These are phyloP conservation scores for Myotisia sp. DNA, from an alignment of 2,329 filamentous ascomycete species.

Conservation along the genomic window DNA sequence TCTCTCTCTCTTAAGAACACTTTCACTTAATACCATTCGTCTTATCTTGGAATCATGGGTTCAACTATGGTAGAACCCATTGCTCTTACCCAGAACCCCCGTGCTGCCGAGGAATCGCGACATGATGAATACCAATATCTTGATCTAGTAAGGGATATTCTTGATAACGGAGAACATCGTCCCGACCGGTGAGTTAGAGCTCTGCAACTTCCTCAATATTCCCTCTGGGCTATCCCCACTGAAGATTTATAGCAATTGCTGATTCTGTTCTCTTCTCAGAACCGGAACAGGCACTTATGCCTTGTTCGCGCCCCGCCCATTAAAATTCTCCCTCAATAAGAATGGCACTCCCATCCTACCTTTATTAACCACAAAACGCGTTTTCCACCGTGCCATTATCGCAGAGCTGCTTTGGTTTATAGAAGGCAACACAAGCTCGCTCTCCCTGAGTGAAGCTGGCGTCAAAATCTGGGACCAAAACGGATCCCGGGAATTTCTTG, in stretches of 20 bases:
- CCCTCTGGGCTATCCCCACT: no score
- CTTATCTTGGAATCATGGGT: no score
- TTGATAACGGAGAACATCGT: slow-evolving; percentile 69
- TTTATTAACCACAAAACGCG: slow-evolving; percentile 91
- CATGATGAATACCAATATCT: slow-evolving; percentile 95
- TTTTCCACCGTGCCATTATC: slow-evolving; percentile 80
- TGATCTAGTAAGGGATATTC: slow-evolving; percentile 70
- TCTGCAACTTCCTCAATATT: no score
- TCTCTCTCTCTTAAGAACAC: no score
- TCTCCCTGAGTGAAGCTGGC: slow-evolving; percentile 59
- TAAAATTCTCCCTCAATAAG: slow-evolving; percentile 62
- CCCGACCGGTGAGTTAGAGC: slow-evolving; percentile 50
- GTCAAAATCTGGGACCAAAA: slow-evolving; percentile 99
- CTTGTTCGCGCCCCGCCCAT: slow-evolving; percentile 70
- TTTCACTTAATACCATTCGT: no score
- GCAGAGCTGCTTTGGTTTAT: slow-evolving; percentile 96
- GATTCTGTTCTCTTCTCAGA: no score
- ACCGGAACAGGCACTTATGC: slow-evolving; percentile 89
- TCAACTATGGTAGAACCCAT: no score
- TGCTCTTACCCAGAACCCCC: no score
- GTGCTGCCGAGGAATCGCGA: no score
- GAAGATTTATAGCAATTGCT: no score
- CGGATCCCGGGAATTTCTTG: slow-evolving; percentile 77
- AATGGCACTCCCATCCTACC: slow-evolving; percentile 53
- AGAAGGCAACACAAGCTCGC: slow-evolving; percentile 64